Base-by-base conservation (phyloP, 148 eudicot genomes). In the Spergularia marina region DNA sequence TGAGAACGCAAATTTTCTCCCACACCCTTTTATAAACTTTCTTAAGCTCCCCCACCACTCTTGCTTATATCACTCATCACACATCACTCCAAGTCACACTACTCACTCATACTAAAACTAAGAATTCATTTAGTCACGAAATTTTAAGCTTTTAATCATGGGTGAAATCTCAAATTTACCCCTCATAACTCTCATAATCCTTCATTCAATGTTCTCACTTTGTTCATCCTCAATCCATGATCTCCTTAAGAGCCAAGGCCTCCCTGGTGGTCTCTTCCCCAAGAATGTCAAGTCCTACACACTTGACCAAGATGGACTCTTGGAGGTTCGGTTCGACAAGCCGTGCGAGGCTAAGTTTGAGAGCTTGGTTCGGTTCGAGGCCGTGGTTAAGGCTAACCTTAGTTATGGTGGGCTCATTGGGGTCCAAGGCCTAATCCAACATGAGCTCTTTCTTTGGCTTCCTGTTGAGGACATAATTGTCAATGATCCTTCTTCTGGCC, bases 241-340 rank as follows among this genome's bases (percentile, higher is more conserved):
- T 60, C 86, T 93, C 13, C 91, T 93, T 12, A 75, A 18, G 41
- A 83, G 85, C 80, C 63, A 78, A 30, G 98, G 96, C 14, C 73
- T 93, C 3, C 98, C 96, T 0, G 84, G 88, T 0, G 96, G 98
- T 3, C 84, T 91, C 3, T 91, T 93, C 80, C 98, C 98, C 0
- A 73, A 14, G 30, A 84, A 83, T 53, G 84, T 91, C 0, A 81
- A 84, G 65, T 80, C 86, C 1, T 93, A 78, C 65, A 74, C 58
- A 6, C 77, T 93, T 9, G 80, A 83, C n/a, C 70, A 72, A 47
- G 11, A 85, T 36, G 90, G 84, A 4, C 49, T 77, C 12, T 83
- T 93, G 8, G 85, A 89, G 60, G 92, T 93, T 6, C 61, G 30
- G 51, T 75, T 91, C 77, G 85, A 83, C 0, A 25, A 66, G 55